Conservation (phyloP, 164 flowering plant genomes). For the Magnolia officinalis region DNA sequence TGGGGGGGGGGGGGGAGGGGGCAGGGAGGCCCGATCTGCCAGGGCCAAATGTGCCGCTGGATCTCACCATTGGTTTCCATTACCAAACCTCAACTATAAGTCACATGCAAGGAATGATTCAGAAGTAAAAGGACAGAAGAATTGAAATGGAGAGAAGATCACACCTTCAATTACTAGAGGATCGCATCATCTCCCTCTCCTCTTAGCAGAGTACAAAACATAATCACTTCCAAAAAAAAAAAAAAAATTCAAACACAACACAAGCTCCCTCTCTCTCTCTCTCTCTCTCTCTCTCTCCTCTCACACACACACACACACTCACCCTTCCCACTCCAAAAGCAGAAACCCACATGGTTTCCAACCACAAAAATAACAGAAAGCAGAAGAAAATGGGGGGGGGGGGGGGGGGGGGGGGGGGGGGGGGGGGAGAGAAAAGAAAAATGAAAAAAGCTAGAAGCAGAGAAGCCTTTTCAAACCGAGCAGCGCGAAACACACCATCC, state of each 20-base stretch:
- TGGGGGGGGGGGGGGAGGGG: too few species aligned
- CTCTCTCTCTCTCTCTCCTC: neutral
- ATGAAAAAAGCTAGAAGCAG: neutral
- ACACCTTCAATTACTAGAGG: neutral
- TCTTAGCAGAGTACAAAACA: neutral
- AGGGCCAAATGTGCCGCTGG: too few species aligned
- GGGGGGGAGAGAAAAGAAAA: neutral
- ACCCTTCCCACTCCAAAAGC: neutral
- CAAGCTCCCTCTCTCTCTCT: neutral
- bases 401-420: too few species aligned
- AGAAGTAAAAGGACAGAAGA: neutral
- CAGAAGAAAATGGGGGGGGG: too few species aligned
- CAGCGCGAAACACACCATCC: neutral
- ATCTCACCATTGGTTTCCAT: too few species aligned
- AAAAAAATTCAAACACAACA: neutral
- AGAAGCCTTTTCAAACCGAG: slow-evolving; percentile 8
- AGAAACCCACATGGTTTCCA: neutral
- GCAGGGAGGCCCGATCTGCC: too few species aligned
- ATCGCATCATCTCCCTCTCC: neutral
- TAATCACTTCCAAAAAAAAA: neutral
- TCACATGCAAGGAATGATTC: neutral
- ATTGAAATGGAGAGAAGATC: neutral
- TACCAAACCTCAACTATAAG: too few species aligned
- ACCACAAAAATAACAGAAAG: neutral
- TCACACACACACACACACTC: neutral